These are phyloP conservation scores for Sinapis alba DNA, from an alignment of 441 rosid species.

Conservation along the genomic window DNA sequence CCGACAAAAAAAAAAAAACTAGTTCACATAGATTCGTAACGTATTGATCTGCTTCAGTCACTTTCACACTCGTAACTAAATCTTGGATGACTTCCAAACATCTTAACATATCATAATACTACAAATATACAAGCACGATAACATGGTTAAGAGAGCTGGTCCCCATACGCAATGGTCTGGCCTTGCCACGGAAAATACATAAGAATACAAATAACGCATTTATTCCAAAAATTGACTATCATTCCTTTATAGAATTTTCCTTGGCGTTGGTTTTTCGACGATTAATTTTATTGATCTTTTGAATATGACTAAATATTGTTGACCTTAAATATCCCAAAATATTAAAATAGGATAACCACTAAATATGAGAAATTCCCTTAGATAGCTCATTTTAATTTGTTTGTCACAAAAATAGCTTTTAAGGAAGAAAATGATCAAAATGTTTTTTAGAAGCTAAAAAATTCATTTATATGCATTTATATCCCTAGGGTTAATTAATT, in stretches of 20 bases:
- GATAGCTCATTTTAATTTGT: no score
- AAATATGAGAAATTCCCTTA: no score
- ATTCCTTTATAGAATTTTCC: background rate
- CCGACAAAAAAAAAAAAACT: no score
- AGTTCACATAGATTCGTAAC: conserved; percentile 21
- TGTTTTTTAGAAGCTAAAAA: no score
- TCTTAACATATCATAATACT: conserved; percentile 4
- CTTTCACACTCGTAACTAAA: conserved; percentile 28
- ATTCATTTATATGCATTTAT: no score
- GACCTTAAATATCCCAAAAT: background rate
- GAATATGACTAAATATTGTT: background rate
- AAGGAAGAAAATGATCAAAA: no score
- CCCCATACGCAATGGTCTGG: conserved; percentile 27
- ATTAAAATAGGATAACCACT: background rate
- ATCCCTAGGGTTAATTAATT: no score
- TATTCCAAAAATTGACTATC: conserved; percentile 25
- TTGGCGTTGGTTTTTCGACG: conserved; percentile 20
- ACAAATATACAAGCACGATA: conserved; percentile 21
- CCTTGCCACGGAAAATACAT: conserved; percentile 15
- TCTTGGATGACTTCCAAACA: conserved; percentile 3
- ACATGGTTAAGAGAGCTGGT: background rate
- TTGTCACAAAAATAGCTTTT: no score
- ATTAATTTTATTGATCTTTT: background rate
- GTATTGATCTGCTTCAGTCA: conserved; percentile 12
- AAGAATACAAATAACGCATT: conserved; percentile 33